Evolutionary conservation across 148 eudicot genomes (phyloP).

Genomic region (Rhododendron williamsianum): DNA sequence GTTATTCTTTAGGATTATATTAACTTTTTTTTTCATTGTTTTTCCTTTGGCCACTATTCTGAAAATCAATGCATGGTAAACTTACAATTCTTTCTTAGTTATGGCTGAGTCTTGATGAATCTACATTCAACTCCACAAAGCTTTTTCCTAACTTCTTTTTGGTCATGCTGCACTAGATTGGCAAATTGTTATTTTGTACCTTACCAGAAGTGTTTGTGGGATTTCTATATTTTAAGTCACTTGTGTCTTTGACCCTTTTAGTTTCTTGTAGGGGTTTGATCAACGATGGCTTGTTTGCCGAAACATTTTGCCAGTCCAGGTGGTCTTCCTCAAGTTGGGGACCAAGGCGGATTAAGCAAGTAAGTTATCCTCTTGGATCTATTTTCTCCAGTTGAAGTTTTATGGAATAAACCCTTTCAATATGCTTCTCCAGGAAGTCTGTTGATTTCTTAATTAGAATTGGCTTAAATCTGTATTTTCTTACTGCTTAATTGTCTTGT

Average conservation of each 20-base stretch:
- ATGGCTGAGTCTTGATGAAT: background rate
- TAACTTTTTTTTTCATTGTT: background rate
- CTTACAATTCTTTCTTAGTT: background rate
- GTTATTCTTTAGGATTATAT: background rate
- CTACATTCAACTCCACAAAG: background rate
- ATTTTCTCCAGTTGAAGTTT: background rate
- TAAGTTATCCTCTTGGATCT: slow-evolving; percentile 24
- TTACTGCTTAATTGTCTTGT: background rate
- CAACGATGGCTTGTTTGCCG: slow-evolving; percentile 79
- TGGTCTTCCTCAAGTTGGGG: slow-evolving; percentile 93
- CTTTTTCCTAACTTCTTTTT: background rate
- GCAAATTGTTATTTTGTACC: background rate
- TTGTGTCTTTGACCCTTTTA: slow-evolving; percentile 9
- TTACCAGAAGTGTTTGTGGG: background rate
- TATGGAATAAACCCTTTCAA: background rate
- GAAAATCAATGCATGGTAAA: background rate
- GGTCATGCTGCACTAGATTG: background rate
- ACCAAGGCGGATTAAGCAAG: slow-evolving; percentile 79
- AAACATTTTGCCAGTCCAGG: slow-evolving; percentile 70
- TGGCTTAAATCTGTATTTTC: background rate
- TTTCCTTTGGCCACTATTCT: background rate
- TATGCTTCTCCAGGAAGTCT: background rate
- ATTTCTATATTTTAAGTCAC: background rate
- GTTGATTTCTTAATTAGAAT: slow-evolving; percentile 1
- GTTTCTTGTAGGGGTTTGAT: slow-evolving; percentile 63